Conservation (phyloP, 2,329 filamentous ascomycete species). For the Fusarium euwallaceae region DNA sequence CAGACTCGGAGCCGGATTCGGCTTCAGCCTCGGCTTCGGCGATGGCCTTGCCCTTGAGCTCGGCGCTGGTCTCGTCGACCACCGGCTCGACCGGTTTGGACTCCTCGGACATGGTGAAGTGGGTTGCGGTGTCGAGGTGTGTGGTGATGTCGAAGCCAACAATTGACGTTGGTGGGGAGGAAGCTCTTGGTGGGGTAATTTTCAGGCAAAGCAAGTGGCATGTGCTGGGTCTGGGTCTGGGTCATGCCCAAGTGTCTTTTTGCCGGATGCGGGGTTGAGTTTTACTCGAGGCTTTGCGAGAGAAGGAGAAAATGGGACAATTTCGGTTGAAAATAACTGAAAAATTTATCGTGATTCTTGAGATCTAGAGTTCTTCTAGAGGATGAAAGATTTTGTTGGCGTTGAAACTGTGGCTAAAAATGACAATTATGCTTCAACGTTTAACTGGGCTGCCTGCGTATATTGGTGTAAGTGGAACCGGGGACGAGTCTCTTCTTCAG, state of each 20-base stretch:
- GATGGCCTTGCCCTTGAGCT: constrained; percentile 62
- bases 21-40: constrained; percentile 59
- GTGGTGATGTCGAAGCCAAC: constrained; percentile 34
- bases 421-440: neutral
- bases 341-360: neutral
- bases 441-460: neutral
- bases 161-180: constrained; percentile 29
- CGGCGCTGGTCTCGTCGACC: constrained; percentile 63
- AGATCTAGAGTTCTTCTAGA: neutral
- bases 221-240: constrained; percentile 23
- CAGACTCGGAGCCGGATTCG: constrained; percentile 64
- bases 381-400: neutral
- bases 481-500: neutral
- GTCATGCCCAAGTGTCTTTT: constrained; percentile 1
- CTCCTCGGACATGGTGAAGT: constrained; percentile 64
- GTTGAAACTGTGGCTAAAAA: neutral
- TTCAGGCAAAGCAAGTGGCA: constrained; percentile 15
- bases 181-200: constrained; percentile 46
- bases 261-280: constrained; percentile 11
- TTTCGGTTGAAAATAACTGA: neutral
- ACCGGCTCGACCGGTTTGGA: constrained; percentile 72
- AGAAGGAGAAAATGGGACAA: neutral
- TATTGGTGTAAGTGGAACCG: neutral
- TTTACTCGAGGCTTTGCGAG: neutral
- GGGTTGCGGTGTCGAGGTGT: constrained; percentile 21